These are phyloP conservation scores for Lactarius psammicola DNA, from an alignment of 768 basidiomycete genomes.

Conservation along the genomic window DNA sequence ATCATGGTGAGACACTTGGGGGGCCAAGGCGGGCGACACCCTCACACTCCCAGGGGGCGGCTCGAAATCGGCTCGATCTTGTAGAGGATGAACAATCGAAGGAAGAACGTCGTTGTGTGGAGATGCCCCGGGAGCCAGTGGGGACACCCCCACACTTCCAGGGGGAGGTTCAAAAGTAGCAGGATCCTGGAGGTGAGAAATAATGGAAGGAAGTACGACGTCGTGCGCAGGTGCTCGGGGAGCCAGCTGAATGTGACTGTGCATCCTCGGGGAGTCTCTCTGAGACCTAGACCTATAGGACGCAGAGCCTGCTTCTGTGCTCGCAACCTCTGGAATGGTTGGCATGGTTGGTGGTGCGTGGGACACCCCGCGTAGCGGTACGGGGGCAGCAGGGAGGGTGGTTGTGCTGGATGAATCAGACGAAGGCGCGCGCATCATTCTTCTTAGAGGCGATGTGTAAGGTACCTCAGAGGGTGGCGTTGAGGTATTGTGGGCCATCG, in stretches of 20 bases:
- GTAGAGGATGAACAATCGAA: background rate
- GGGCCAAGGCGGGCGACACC: background rate
- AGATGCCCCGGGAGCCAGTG: background rate
- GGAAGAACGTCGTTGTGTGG: background rate
- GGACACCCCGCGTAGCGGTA: background rate
- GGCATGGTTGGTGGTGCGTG: slow-evolving; percentile 21
- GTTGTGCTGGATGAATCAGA: slow-evolving; percentile 25
- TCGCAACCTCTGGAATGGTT: slow-evolving; percentile 28
- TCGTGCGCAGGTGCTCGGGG: background rate
- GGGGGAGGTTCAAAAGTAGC: slow-evolving; percentile 15
- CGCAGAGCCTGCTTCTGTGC: slow-evolving; percentile 19
- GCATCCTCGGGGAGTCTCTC: slow-evolving; percentile 3
- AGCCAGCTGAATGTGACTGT: background rate
- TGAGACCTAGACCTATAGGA: slow-evolving; percentile 15
- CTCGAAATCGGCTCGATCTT: background rate
- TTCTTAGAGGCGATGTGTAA: slow-evolving; percentile 2
- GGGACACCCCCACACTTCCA: background rate
- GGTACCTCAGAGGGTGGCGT: background rate
- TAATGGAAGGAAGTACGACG: background rate
- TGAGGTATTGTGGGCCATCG: background rate
- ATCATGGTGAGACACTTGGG: background rate
- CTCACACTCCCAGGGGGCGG: background rate
- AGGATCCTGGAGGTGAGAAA: background rate
- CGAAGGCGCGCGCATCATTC: slow-evolving; percentile 3
- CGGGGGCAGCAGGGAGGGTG: slow-evolving; percentile 23